phyloP scores from a whole-genome alignment of 352 stramenopile genomes.

The Globisporangium spiculum region DNA sequence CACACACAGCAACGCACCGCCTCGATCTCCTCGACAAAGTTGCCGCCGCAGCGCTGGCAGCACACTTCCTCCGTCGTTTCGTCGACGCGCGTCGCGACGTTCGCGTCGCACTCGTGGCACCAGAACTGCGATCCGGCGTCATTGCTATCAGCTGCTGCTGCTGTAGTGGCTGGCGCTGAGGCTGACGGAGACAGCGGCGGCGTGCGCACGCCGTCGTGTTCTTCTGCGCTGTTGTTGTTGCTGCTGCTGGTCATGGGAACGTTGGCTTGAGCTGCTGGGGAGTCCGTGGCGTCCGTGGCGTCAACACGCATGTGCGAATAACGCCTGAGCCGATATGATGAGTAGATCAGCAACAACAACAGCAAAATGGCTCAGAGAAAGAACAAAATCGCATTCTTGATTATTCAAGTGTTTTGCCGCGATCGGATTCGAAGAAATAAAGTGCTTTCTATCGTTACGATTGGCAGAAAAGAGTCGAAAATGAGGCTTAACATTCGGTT shows the following conservation, averaged over 20 bases:
- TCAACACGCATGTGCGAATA: conserved; percentile 2
- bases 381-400: neutral
- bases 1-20: conserved; percentile 27
- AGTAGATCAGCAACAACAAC: neutral
- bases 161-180: neutral
- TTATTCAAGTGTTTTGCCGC: neutral
- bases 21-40: conserved; percentile 88
- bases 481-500: neutral
- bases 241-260: neutral
- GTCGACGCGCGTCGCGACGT: conserved; percentile 60
- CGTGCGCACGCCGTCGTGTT: conserved; percentile 15
- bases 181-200: conserved; percentile 11
- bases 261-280: neutral
- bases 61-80: conserved; percentile 61
- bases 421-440: neutral
- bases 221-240: neutral
- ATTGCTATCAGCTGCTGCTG: neutral
- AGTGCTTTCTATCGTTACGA: neutral
- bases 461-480: neutral
- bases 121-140: conserved; percentile 47
- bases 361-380: neutral
- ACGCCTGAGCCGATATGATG: neutral
- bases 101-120: conserved; percentile 74
- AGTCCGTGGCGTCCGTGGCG: neutral
- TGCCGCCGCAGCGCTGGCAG: conserved; percentile 64